phyloP scores from a whole-genome alignment of 2,329 filamentous ascomycete genomes.

The Sporothrix mexicana region DNA sequence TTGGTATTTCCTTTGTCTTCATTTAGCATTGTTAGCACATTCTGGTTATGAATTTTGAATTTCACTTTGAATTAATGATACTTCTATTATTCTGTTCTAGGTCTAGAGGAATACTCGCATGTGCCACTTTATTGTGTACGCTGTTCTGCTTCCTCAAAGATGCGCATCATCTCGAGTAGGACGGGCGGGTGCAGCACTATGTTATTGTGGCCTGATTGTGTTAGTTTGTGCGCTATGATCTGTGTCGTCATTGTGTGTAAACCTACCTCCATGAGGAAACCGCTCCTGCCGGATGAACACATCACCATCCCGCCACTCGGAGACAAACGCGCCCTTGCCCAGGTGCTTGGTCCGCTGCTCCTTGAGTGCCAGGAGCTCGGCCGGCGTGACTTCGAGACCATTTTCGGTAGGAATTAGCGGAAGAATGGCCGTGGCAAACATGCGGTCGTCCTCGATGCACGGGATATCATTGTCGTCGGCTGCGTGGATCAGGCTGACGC shows the following conservation, averaged over 20 bases:
- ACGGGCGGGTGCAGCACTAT: constrained; percentile 71
- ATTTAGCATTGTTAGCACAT: background rate
- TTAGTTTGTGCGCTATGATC: background rate
- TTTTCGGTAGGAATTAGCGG: constrained; percentile 20
- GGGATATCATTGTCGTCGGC: constrained; percentile 83
- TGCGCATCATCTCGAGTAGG: constrained; percentile 67
- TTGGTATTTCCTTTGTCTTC: background rate
- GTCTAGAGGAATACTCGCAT: background rate
- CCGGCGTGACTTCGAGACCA: constrained; percentile 49
- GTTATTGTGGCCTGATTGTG: constrained; percentile 67
- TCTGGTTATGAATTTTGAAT: background rate
- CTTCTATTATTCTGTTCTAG: background rate
- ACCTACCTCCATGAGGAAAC: constrained; percentile 61
- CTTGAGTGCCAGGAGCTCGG: constrained; percentile 47
- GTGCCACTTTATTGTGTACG: background rate
- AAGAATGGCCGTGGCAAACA: constrained; percentile 67
- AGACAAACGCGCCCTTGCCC: constrained; percentile 56
- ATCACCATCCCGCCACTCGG: constrained; percentile 53
- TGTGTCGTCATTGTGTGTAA: too few relatives aligned
- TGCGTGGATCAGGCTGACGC: constrained; percentile 78
- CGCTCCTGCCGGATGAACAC: constrained; percentile 61
- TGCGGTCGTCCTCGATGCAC: constrained; percentile 68
- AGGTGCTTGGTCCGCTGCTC: constrained; percentile 51
- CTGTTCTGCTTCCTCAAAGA: constrained; percentile 56
- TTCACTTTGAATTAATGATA: background rate